These are phyloP conservation scores for Vishniacozyma victoriae DNA, from an alignment of 768 basidiomycete genomes.

Conservation along the genomic window DNA sequence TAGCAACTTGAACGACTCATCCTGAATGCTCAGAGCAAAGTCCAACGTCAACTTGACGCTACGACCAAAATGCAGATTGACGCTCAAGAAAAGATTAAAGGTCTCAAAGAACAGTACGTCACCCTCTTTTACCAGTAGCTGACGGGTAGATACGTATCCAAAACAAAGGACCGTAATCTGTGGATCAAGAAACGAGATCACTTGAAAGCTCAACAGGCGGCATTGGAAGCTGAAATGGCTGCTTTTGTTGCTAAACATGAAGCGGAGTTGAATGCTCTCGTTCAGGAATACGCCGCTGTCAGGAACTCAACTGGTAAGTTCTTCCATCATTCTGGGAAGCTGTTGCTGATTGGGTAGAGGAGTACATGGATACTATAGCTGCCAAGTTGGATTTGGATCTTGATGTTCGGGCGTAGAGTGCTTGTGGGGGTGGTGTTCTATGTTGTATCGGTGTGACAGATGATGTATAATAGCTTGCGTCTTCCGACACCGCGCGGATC, in stretches of 20 bases:
- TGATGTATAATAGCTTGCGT: too few species aligned
- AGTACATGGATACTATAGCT: too few species aligned
- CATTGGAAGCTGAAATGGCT: slow-evolving; percentile 63
- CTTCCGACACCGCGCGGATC: too few species aligned
- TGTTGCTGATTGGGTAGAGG: too few species aligned
- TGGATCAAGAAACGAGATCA: slow-evolving; percentile 32
- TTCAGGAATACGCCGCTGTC: slow-evolving; percentile 61
- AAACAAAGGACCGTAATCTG: slow-evolving; percentile 14
- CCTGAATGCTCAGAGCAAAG: not conserved
- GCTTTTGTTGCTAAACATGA: slow-evolving; percentile 54
- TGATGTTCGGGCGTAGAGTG: too few species aligned
- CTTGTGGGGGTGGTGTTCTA: too few species aligned
- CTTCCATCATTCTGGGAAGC: too few species aligned
- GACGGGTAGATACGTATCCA: not conserved
- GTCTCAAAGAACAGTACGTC: slow-evolving; percentile 50
- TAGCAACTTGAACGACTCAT: slow-evolving; percentile 68
- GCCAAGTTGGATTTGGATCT: too few species aligned
- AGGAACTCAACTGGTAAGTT: slow-evolving; percentile 39
- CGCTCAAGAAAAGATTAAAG: not conserved
- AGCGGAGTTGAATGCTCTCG: slow-evolving; percentile 68
- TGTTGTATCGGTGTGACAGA: too few species aligned
- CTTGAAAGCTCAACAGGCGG: slow-evolving; percentile 62
- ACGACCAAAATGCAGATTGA: not conserved
- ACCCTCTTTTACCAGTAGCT: not conserved
- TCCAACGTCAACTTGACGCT: not conserved